Conservation (phyloP, 2,329 filamentous ascomycete species). For the Botrytis porri region DNA sequence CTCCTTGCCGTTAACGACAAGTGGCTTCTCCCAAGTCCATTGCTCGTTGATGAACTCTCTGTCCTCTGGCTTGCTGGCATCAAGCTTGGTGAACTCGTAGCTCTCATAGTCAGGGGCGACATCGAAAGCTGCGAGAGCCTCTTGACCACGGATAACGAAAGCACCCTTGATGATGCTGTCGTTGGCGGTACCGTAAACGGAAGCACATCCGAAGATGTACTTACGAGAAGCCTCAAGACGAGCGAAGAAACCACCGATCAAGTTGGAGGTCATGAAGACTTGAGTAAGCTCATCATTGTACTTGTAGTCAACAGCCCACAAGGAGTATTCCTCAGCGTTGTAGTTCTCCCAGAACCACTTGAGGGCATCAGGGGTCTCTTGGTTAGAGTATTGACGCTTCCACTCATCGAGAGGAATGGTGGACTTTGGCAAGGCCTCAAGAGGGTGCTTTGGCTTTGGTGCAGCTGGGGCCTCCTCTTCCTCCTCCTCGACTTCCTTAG, state of each 20-base stretch:
- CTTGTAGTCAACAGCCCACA: slow-evolving; percentile 96
- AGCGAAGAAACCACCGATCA: slow-evolving; percentile 96
- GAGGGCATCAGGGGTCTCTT: slow-evolving; percentile 78
- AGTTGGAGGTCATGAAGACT: slow-evolving; percentile 98
- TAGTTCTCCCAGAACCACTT: slow-evolving; percentile 99
- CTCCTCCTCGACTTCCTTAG: slow-evolving; percentile 57
- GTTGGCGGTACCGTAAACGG: slow-evolving; percentile 86
- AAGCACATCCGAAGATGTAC: slow-evolving; percentile 89
- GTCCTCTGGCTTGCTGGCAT: slow-evolving; percentile 82
- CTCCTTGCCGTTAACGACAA: slow-evolving; percentile 78
- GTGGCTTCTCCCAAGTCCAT: slow-evolving; percentile 90
- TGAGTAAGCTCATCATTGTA: slow-evolving; percentile 98
- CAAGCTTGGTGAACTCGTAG: slow-evolving; percentile 95
- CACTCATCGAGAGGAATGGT: slow-evolving; percentile 88
- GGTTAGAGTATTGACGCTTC: slow-evolving; percentile 99
- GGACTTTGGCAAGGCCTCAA: slow-evolving; percentile 77
- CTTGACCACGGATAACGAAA: slow-evolving; percentile 91
- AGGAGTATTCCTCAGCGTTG: slow-evolving; percentile 91
- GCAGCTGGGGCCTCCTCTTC: slow-evolving; percentile 56
- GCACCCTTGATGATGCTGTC: slow-evolving; percentile 89
- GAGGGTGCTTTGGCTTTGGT: slow-evolving; percentile 95
- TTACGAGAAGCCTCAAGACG: slow-evolving; percentile 97
- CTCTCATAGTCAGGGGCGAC: slow-evolving; percentile 97
- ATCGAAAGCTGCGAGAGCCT: slow-evolving; percentile 82
- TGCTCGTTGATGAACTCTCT: slow-evolving; percentile 78